Base-by-base conservation (phyloP, 192 early-diverging fungal genomes). In the Kickxella alabastrina region DNA sequence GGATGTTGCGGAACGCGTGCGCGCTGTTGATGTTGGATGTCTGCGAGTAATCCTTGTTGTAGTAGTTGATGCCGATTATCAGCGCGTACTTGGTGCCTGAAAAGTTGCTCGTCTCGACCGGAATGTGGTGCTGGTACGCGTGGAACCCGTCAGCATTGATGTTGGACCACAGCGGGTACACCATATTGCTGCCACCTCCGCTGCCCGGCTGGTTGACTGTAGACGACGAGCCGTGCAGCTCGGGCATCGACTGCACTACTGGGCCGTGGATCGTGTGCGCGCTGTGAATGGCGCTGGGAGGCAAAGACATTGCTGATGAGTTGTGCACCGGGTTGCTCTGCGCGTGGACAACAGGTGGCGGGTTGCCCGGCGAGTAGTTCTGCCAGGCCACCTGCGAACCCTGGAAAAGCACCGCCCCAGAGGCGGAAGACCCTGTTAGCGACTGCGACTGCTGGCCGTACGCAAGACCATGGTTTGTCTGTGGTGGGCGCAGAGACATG, bases 31-130 rank as follows among this genome's bases (percentile, higher is more conserved):
- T 76, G 64, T 79, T 80, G 4, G 78, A 75, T 21, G 77, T 75
- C 34, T 80, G 76, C 56, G 59, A 77, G 53, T 74, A 75, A 36
- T 51, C 49, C 35, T 49, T 63, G 42, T 59, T 65, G 40, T 67
- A 75, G 70, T 82, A 82, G 69, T 82, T 82, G 58, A 80, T 78
- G 19, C 81, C 81, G 9, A 82, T 63, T 15, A 82, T 58, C 9
- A 82, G 62, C 29, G 80, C 78, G 36, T 80, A 70, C 55, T 64
- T 66, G 19, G 64, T 56, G 26, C 71, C 65, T 27, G 59, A 42
- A 18, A 63, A 32, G 34, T 67, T 59, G n/a, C 59, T 63, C 52
- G 58, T 37, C 31, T 44, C 44, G 23, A 65, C 70, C 14, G 58
- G 39, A 29, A 65, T 56, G 43, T 62, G 58, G 51, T 73, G 70